Evolutionary conservation across 192 early-diverging fungal genomes (phyloP).

Genomic region (Lobulomyces angularis): DNA sequence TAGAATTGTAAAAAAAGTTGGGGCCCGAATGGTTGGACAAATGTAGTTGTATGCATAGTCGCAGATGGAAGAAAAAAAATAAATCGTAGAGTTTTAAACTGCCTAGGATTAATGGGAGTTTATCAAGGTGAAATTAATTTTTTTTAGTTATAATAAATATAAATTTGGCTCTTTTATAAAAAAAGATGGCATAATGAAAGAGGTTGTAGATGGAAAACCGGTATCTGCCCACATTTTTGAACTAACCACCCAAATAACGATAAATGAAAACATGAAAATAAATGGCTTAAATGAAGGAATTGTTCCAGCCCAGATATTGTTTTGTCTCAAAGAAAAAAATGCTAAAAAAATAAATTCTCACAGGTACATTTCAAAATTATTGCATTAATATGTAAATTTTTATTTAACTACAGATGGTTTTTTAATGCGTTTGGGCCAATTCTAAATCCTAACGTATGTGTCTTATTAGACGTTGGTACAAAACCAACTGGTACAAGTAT

Average conservation of each 20-base stretch:
- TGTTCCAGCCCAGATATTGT: slow-evolving; percentile 43
- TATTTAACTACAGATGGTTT: slow-evolving; percentile 42
- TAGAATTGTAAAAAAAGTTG: too few relatives aligned
- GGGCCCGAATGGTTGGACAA: slow-evolving; percentile 45
- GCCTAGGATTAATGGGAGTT: slow-evolving; percentile 66
- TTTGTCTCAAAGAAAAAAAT: slow-evolving; percentile 53
- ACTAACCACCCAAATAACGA: slow-evolving; percentile 45
- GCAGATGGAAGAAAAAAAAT: slow-evolving; percentile 67
- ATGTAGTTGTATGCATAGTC: slow-evolving; percentile 35
- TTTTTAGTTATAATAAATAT: not conserved
- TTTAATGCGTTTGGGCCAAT: slow-evolving; percentile 48
- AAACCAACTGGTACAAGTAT: slow-evolving; percentile 55
- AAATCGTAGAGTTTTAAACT: slow-evolving; percentile 51
- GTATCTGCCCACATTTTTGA: slow-evolving; percentile 15
- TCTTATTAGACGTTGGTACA: slow-evolving; percentile 68
- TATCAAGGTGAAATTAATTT: slow-evolving; percentile 50
- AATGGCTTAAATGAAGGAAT: slow-evolving; percentile 30
- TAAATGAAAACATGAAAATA: slow-evolving; percentile 36
- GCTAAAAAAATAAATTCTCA: slow-evolving; percentile 58
- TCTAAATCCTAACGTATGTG: slow-evolving; percentile 46
- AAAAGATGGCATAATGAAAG: too few relatives aligned
- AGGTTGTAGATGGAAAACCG: too few relatives aligned
- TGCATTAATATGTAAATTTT: slow-evolving; percentile 22
- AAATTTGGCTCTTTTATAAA: not conserved
- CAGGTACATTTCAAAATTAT: slow-evolving; percentile 12